Percentiles rank a stretch among this genome's conserved stretches.
Conservation (phyloP, 306 rosid species). For the Acacia melanoxylon region DNA sequence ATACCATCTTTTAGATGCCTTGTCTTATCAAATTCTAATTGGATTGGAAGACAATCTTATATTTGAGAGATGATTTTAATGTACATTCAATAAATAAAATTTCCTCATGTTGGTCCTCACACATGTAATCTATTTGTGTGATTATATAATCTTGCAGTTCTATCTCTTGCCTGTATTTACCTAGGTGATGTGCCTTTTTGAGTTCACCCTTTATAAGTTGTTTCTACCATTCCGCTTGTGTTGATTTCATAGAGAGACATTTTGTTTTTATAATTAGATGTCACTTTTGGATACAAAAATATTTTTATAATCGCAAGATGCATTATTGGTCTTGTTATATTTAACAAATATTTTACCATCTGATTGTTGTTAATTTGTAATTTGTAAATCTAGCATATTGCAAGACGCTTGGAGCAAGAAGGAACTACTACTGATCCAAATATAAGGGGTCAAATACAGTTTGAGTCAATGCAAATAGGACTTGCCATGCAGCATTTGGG, state of each 20-base stretch:
- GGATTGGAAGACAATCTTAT: neutral
- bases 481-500: constrained; percentile 91
- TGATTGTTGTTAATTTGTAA: constrained; percentile 44
- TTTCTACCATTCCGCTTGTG: too few relatives aligned
- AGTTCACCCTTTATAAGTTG: too few relatives aligned
- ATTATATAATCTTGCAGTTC: neutral
- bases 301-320: constrained; percentile 12
- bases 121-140: neutral
- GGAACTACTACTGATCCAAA: constrained; percentile 57
- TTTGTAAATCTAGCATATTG: constrained; percentile 81
- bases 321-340: constrained; percentile 18
- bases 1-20: neutral
- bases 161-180: neutral
- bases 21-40: neutral
- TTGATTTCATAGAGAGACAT: too few relatives aligned
- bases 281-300: constrained; percentile 10
- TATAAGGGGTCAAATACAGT: constrained; percentile 72
- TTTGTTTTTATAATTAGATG: too few relatives aligned
- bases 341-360: constrained; percentile 10
- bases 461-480: constrained; percentile 68
- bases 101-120: neutral
- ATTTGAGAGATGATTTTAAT: neutral
- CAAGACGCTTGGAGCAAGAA: constrained; percentile 84
- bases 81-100: neutral
- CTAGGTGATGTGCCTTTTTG: neutral